Conservation (phyloP, 2,329 filamentous ascomycete species). For the Monilinia aucupariae region DNA sequence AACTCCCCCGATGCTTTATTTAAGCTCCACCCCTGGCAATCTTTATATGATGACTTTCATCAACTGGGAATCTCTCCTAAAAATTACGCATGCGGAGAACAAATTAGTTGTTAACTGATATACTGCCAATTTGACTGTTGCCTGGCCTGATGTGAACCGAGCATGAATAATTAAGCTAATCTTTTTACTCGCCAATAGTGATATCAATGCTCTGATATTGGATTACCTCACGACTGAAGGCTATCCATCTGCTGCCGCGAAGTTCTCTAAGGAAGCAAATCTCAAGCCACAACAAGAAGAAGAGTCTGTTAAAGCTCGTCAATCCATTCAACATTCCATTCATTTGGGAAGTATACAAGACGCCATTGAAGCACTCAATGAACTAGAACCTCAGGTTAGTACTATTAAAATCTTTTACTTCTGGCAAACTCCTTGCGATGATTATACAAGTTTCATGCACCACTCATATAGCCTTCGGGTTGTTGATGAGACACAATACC, state of each 20-base stretch:
- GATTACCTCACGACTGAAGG: slow-evolving; percentile 96
- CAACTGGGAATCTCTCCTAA: slow-evolving; percentile 99
- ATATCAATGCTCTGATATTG: slow-evolving; percentile 91
- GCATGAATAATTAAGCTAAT: background rate
- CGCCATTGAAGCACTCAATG: slow-evolving; percentile 83
- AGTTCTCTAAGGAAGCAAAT: slow-evolving; percentile 92
- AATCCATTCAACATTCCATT: slow-evolving; percentile 79
- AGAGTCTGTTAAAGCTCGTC: slow-evolving; percentile 68
- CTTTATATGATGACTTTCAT: slow-evolving; percentile 69
- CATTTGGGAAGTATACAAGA: slow-evolving; percentile 78
- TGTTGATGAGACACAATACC: slow-evolving; percentile 80
- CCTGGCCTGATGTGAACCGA: background rate
- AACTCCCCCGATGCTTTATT: slow-evolving; percentile 5
- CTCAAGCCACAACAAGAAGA: slow-evolving; percentile 67
- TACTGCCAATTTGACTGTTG: slow-evolving; percentile 23
- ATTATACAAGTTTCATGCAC: slow-evolving; percentile 96
- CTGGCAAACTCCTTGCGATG: slow-evolving; percentile 53
- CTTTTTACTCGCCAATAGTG: slow-evolving; percentile 48
- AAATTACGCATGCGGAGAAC: slow-evolving; percentile 77
- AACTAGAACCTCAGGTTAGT: slow-evolving; percentile 84
- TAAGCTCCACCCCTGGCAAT: slow-evolving; percentile 27
- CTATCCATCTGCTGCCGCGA: slow-evolving; percentile 85
- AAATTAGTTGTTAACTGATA: slow-evolving; percentile 72
- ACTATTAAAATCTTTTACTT: slow-evolving; percentile 10
- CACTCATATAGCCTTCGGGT: slow-evolving; percentile 90